Base-by-base conservation (phyloP, 768 basidiomycete genomes). In the Amanita pseudoporphyria region DNA sequence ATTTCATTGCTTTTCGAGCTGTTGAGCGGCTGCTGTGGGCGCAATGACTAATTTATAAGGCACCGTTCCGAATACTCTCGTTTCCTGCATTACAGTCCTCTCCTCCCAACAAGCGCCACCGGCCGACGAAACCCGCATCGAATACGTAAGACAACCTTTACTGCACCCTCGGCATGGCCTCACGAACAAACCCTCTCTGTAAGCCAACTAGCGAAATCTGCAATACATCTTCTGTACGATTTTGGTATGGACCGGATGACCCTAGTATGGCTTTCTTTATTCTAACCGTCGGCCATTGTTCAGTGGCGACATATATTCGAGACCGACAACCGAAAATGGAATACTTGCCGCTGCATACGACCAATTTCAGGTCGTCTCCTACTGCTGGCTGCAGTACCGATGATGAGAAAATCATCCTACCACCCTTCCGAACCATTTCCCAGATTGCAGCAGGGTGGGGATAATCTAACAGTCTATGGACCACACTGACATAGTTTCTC, bases 391-490 rank as follows among this genome's bases (percentile, higher is more conserved):
- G 22, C 45, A n/a, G 13, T 22, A 19, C 14, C 14, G 3, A 14
- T 19, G 14, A 10, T 46, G 12, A 14, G 1, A n/a, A 40, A 40
- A n/a, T 21, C 38, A 40, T 14, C 36, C 33, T 46, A n/a, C 45
- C 45, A 3, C n/a, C 45, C 19, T 36, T 46, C 24, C 45, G 24
- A 10, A 19, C n/a, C 5, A 36, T 46, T 24, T 35, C 45, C 6
- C 45, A 22, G 13, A 46, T 46, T n/a, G 45, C 45, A 7, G 45
- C 45, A 24, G 33, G 45, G 45, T 46, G 35, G 22, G 45, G 31
- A 21, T 4, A 18, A 21, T 24, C 21, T 16, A 42, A 13, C 7
- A 28, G n/a, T 28, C 14, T 21, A 4, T 12, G 13, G 18, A 18
- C 21, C 13, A 21, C 5, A 3, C 9, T 35, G 21, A 19, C 14